These are phyloP conservation scores for Aspergillus cejpii DNA, from an alignment of 2,329 filamentous ascomycete genomes.

Conservation along the genomic window DNA sequence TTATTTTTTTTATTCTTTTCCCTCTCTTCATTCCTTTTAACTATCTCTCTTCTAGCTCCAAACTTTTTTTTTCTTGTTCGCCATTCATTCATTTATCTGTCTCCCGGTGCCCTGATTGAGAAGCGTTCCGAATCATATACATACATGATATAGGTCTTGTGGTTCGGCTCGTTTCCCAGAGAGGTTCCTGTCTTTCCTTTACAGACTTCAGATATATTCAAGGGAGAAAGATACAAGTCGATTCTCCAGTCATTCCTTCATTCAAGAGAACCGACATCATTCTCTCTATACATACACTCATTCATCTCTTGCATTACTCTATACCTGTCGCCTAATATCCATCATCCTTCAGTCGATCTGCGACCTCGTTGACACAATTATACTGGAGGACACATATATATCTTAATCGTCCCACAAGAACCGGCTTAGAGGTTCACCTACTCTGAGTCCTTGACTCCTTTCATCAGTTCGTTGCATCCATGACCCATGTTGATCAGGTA, in stretches of 20 bases:
- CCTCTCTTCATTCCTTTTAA: constrained; percentile 21
- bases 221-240: background rate
- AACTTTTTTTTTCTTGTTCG: constrained; percentile 15
- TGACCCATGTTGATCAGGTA: background rate
- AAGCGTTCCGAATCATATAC: constrained; percentile 12
- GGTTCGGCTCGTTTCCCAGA: constrained; percentile 21
- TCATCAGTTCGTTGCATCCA: constrained; percentile 7
- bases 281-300: constrained; percentile 18
- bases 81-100: constrained; percentile 2
- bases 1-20: constrained; percentile 22
- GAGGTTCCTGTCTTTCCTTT: constrained; percentile 35
- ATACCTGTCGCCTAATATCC: constrained; percentile 5
- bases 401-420: background rate
- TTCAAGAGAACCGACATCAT: constrained; percentile 25
- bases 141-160: constrained; percentile 3
- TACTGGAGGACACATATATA: background rate
- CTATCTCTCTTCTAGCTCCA: constrained; percentile 16
- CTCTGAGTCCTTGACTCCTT: background rate
- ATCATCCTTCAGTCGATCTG: constrained; percentile 1
- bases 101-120: constrained; percentile 23
- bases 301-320: constrained; percentile 9
- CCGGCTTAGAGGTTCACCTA: background rate
- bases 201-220: constrained; percentile 4
- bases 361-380: background rate
- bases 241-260: constrained; percentile 35